Conservation (phyloP, 768 basidiomycete genomes). For the Nidularia pulvinata region DNA sequence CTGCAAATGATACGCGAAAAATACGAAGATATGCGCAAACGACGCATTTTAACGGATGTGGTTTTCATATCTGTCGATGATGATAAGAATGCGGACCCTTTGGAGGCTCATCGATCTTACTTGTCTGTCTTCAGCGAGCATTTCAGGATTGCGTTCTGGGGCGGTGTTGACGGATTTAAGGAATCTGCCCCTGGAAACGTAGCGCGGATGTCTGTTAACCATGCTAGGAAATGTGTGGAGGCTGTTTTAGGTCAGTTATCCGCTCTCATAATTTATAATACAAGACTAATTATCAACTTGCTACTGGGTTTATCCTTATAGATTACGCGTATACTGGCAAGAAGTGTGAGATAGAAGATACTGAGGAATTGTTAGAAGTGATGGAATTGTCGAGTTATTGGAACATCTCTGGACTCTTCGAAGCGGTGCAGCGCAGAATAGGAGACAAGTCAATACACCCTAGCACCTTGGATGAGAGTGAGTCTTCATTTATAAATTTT, state of each 20-base stretch:
- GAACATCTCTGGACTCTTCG: slow-evolving; percentile 16
- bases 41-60: slow-evolving; percentile 31
- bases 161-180: slow-evolving; percentile 12
- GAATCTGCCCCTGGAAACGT: slow-evolving; percentile 6
- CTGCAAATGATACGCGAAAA: slow-evolving; percentile 13
- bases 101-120: slow-evolving; percentile 38
- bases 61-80: slow-evolving; percentile 19
- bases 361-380: slow-evolving; percentile 17
- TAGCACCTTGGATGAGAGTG: slow-evolving; percentile 21
- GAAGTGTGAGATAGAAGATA: not conserved
- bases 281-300: not conserved
- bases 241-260: not conserved
- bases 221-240: not conserved
- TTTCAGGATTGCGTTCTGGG: slow-evolving; percentile 26
- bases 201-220: slow-evolving; percentile 1
- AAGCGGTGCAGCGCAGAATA: slow-evolving; percentile 23
- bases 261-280: not conserved
- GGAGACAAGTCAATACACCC: slow-evolving; percentile 20
- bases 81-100: slow-evolving; percentile 12
- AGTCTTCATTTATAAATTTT: slow-evolving; percentile 4
- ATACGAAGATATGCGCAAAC: slow-evolving; percentile 31
- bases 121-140: slow-evolving; percentile 29
- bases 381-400: slow-evolving; percentile 23
- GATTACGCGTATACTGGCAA: slow-evolving; percentile 29
- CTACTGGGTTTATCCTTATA: slow-evolving; percentile 4